Percentiles rank a stretch among this genome's conserved stretches.
Conservation (phyloP, 306 rosid genomes). For the Inga oerstediana region DNA sequence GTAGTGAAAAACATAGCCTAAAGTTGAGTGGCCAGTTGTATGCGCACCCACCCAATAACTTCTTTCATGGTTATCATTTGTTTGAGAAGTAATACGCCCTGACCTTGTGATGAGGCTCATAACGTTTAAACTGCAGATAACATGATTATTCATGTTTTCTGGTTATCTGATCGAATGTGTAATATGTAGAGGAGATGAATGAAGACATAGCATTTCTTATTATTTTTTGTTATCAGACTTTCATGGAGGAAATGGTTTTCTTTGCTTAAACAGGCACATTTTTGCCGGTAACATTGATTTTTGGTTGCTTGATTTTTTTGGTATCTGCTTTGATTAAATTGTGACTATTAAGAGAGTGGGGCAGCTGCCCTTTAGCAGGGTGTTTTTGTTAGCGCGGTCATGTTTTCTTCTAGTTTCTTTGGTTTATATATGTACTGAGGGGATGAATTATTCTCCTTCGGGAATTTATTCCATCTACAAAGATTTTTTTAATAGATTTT, state of each 20-base stretch:
- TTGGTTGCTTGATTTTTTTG: neutral
- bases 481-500: slow-evolving; percentile 5
- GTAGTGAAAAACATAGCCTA: neutral
- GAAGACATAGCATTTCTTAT: neutral
- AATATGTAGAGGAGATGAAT: neutral
- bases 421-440: neutral
- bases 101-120: slow-evolving; percentile 1
- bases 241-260: neutral
- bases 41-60: neutral
- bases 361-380: neutral
- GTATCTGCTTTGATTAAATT: neutral
- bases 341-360: neutral
- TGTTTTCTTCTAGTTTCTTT: neutral
- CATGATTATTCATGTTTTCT: neutral
- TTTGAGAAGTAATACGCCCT: neutral
- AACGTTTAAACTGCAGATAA: neutral
- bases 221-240: neutral
- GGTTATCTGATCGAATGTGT: neutral
- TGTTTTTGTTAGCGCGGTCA: neutral
- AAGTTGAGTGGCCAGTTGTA: neutral
- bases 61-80: neutral
- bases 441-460: neutral
- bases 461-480: slow-evolving; percentile 1
- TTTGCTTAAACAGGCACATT: neutral
- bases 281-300: neutral